Evolutionary conservation across 352 stramenopile species (phyloP).

Genomic region (Chrysophaeum taylorii): DNA sequence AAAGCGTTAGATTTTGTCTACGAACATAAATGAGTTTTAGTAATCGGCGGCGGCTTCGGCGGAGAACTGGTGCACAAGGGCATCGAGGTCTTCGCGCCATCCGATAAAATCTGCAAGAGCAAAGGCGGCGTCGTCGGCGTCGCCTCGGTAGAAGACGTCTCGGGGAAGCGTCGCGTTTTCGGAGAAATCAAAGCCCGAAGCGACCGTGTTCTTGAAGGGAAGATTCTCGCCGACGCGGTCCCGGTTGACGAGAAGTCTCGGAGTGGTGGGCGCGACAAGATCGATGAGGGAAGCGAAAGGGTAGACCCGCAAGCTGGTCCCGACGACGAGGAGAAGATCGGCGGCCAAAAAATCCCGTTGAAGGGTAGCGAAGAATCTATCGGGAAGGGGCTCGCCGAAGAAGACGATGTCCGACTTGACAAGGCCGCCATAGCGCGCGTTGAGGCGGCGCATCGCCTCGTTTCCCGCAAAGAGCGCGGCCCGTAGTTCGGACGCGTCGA

Average conservation of each 20-base stretch:
- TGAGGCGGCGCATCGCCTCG: background rate
- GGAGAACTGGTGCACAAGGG: background rate
- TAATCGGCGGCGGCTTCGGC: too few species aligned
- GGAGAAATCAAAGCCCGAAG: background rate
- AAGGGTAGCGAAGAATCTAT: conserved; percentile 67
- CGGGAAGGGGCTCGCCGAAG: conserved; percentile 82
- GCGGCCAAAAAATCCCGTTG: conserved; percentile 60
- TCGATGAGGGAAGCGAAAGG: conserved; percentile 63
- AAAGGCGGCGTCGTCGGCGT: background rate
- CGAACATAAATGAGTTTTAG: too few species aligned
- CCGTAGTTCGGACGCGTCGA: conserved; percentile 27
- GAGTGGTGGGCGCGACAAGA: conserved; percentile 22
- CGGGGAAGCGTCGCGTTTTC: background rate
- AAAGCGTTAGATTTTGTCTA: too few species aligned
- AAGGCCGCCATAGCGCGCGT: conserved; percentile 53
- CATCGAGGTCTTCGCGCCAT: background rate
- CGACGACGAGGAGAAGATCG: conserved; percentile 93
- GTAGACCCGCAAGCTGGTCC: conserved; percentile 88
- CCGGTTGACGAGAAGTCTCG: conserved; percentile 36
- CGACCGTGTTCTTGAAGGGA: background rate
- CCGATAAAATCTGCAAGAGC: background rate
- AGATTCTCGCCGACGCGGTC: conserved; percentile 11
- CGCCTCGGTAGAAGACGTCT: conserved; percentile 2
- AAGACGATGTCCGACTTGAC: conserved; percentile 95
- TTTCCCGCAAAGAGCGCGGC: background rate